These are phyloP conservation scores for Paramyrothecium sp. DNA, from an alignment of 2,329 filamentous ascomycete genomes.

Conservation along the genomic window DNA sequence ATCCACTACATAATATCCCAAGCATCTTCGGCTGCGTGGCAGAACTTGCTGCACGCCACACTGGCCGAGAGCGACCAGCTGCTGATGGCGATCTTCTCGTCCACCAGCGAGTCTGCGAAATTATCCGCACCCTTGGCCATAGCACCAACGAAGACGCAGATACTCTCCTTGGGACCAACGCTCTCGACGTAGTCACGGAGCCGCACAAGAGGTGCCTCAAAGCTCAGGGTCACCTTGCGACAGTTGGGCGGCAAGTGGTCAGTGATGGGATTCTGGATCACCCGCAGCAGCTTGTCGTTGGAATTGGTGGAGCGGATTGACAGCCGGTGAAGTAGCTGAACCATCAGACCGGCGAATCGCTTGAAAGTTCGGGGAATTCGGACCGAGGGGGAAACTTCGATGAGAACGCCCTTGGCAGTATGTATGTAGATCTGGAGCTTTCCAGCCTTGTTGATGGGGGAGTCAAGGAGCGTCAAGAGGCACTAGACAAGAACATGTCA, in stretches of 20 bases:
- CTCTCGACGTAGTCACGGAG: constrained; percentile 85
- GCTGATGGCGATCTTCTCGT: constrained; percentile 97
- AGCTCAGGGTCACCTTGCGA: constrained; percentile 95
- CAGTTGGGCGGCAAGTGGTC: constrained; percentile 96
- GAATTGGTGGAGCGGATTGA: constrained; percentile 96
- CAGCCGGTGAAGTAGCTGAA: constrained; percentile 91
- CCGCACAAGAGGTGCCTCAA: constrained; percentile 83
- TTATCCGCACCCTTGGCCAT: constrained; percentile 98
- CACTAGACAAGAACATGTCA: constrained; percentile 61
- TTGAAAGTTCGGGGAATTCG: constrained; percentile 98
- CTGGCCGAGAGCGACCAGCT: constrained; percentile 97
- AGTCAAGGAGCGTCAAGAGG: constrained; percentile 93
- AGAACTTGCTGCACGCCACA: constrained; percentile 99
- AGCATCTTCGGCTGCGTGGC: constrained; percentile 93
- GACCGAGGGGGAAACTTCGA: constrained; percentile 97
- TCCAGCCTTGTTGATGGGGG: constrained; percentile 97
- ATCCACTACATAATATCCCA: constrained; percentile 83
- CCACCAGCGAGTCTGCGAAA: constrained; percentile 91
- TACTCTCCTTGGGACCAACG: constrained; percentile 80
- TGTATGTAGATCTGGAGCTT: constrained; percentile 98
- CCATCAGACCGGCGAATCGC: constrained; percentile 97
- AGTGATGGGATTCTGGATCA: constrained; percentile 97
- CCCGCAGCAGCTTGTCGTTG: constrained; percentile 94
- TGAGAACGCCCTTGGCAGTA: constrained; percentile 94
- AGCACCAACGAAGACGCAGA: constrained; percentile 95